Percentiles rank a stretch among this genome's conserved stretches.
These are phyloP conservation scores for Botrytis sinoallii DNA, from an alignment of 2,329 filamentous ascomycete species.

Conservation along the genomic window DNA sequence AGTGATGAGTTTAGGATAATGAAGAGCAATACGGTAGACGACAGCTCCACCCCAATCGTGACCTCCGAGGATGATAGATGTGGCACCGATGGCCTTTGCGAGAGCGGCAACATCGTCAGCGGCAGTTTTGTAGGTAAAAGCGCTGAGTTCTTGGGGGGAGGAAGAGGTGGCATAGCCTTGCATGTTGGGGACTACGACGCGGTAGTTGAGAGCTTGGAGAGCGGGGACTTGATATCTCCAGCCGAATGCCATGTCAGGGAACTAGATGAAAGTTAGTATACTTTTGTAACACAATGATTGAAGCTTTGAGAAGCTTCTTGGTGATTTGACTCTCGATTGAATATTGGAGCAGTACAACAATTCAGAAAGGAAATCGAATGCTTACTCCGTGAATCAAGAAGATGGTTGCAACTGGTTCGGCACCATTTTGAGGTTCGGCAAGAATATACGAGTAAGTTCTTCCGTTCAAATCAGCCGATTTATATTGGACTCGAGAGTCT, in stretches of 20 bases:
- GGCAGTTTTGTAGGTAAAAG: slow-evolving; percentile 70
- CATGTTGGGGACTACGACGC: slow-evolving; percentile 81
- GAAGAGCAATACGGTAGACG: slow-evolving; percentile 71
- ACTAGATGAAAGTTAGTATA: slow-evolving; percentile 39
- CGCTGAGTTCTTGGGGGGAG: slow-evolving; percentile 57
- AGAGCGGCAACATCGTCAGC: slow-evolving; percentile 74
- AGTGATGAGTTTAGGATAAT: slow-evolving; percentile 68
- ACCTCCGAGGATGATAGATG: slow-evolving; percentile 74
- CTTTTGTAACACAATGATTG: not conserved
- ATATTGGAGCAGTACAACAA: not conserved
- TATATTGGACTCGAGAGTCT: slow-evolving; percentile 64
- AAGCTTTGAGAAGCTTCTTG: not conserved
- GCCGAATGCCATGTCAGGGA: slow-evolving; percentile 75
- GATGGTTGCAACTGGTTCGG: slow-evolving; percentile 47
- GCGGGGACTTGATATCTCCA: slow-evolving; percentile 89
- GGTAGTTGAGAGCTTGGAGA: slow-evolving; percentile 67
- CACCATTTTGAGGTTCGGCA: slow-evolving; percentile 47
- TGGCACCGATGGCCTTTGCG: slow-evolving; percentile 47
- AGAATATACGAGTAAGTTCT: slow-evolving; percentile 65
- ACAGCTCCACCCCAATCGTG: slow-evolving; percentile 85
- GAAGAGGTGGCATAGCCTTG: slow-evolving; percentile 80
- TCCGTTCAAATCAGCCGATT: slow-evolving; percentile 62
- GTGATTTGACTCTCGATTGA: not conserved
- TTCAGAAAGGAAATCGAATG: not conserved
- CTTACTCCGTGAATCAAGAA: slow-evolving; percentile 51